A percentile compares a stretch with the other conserved stretches of the same genome.
These are phyloP conservation scores for Paecilomyces sp. DNA, from an alignment of 2,329 filamentous ascomycete species.

Conservation along the genomic window DNA sequence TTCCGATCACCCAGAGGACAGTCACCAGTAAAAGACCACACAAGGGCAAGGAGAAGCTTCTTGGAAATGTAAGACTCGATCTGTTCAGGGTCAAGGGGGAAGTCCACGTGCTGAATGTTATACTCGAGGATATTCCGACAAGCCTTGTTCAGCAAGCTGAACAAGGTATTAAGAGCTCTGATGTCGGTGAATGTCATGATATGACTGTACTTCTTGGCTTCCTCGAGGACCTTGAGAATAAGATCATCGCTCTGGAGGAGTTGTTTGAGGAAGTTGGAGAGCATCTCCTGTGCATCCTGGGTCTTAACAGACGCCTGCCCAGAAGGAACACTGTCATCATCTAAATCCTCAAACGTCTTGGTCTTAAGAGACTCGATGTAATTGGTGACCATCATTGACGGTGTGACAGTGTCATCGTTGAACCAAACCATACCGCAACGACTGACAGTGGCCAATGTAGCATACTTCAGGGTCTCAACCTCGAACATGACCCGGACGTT, in stretches of 20 bases:
- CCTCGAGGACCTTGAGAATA: slow-evolving; percentile 66
- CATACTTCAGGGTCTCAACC: slow-evolving; percentile 95
- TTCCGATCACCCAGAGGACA: slow-evolving; percentile 86
- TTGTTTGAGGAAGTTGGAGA: slow-evolving; percentile 70
- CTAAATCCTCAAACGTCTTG: slow-evolving; percentile 85
- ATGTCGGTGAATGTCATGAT: slow-evolving; percentile 98
- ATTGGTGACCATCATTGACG: slow-evolving; percentile 85
- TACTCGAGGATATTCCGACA: slow-evolving; percentile 92
- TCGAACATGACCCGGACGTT: slow-evolving; percentile 99
- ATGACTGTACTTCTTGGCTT: slow-evolving; percentile 74
- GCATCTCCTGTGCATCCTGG: slow-evolving; percentile 67
- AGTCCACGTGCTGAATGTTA: slow-evolving; percentile 89
- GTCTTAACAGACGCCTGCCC: slow-evolving; percentile 72
- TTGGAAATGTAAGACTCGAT: slow-evolving; percentile 85
- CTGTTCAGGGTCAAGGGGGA: slow-evolving; percentile 83
- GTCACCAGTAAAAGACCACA: slow-evolving; percentile 95
- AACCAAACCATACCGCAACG: slow-evolving; percentile 99
- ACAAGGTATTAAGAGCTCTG: slow-evolving; percentile 83
- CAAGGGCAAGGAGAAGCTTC: slow-evolving; percentile 83
- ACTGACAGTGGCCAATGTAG: slow-evolving; percentile 96
- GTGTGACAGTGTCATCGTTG: slow-evolving; percentile 92
- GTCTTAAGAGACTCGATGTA: slow-evolving; percentile 79
- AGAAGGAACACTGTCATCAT: slow-evolving; percentile 77
- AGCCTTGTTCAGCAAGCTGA: slow-evolving; percentile 90
- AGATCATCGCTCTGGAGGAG: slow-evolving; percentile 75